Percentiles rank a stretch among this genome's conserved stretches.
Conservation (phyloP, 2,329 filamentous ascomycete species). For the Colletotrichum neosansevieriae region DNA sequence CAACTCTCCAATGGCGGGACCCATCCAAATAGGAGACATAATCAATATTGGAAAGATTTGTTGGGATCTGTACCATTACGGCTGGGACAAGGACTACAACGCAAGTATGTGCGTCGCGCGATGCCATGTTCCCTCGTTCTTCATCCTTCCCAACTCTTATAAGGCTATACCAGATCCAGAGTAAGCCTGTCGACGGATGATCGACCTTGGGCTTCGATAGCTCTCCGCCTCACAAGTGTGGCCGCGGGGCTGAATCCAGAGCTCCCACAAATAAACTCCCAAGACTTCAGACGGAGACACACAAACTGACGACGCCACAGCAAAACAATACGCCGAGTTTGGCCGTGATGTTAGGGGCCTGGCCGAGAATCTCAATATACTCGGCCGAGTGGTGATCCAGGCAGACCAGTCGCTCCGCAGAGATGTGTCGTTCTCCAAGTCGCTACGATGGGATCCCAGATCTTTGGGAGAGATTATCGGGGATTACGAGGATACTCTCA, state of each 20-base stretch:
- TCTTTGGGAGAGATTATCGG: constrained; percentile 47
- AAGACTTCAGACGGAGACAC: not conserved
- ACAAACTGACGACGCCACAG: constrained; percentile 40
- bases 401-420: constrained; percentile 46
- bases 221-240: not conserved
- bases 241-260: constrained; percentile 12
- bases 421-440: constrained; percentile 42
- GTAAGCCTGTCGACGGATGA: not conserved
- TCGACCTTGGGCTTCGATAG: constrained; percentile 11
- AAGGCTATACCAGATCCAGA: not conserved
- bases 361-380: constrained; percentile 48
- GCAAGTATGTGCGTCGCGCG: constrained; percentile 44
- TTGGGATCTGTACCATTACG: constrained; percentile 49
- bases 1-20: constrained; percentile 30
- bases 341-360: constrained; percentile 48
- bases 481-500: constrained; percentile 48
- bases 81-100: constrained; percentile 50
- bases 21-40: constrained; percentile 48
- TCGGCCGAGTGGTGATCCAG: constrained; percentile 46
- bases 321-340: constrained; percentile 50
- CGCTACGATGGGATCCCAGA: constrained; percentile 41
- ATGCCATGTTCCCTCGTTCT: not conserved
- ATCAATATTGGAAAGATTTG: constrained; percentile 49
- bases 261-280: not conserved
- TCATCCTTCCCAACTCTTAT: not conserved